phyloP scores from a whole-genome alignment of 805 yeast genomes.

The Barnettozyma pratensis region DNA sequence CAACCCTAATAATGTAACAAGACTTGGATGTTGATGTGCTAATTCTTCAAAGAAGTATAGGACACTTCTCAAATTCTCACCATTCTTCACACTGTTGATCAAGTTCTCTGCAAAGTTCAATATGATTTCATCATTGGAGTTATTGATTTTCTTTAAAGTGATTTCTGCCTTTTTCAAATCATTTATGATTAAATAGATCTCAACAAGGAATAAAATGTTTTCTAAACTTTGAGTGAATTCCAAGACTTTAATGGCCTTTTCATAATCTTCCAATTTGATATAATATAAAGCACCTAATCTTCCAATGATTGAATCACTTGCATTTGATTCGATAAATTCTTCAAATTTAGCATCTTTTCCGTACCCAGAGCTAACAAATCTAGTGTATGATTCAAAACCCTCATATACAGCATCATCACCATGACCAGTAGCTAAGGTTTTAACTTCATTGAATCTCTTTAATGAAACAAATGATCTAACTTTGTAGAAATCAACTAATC shows the following conservation, averaged over 20 bases:
- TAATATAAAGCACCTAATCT: slow-evolving; percentile 37
- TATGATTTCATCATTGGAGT: slow-evolving; percentile 68
- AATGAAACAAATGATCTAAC: slow-evolving; percentile 30
- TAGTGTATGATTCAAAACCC: slow-evolving; percentile 25
- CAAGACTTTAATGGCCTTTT: slow-evolving; percentile 37
- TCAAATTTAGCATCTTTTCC: slow-evolving; percentile 14
- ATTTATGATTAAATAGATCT: slow-evolving; percentile 35
- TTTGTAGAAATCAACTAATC: slow-evolving; percentile 28
- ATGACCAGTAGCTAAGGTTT: background rate
- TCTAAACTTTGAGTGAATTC: slow-evolving; percentile 37
- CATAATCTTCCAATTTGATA: slow-evolving; percentile 34
- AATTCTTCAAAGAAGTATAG: slow-evolving; percentile 79
- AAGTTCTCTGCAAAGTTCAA: slow-evolving; percentile 79
- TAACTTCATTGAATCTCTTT: slow-evolving; percentile 4
- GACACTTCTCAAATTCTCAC: slow-evolving; percentile 36
- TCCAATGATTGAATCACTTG: slow-evolving; percentile 21
- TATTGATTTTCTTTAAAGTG: slow-evolving; percentile 43
- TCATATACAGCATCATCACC: slow-evolving; percentile 5
- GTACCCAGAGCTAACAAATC: slow-evolving; percentile 22
- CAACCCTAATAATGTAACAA: slow-evolving; percentile 53
- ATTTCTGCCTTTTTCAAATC: slow-evolving; percentile 29
- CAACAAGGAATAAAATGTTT: slow-evolving; percentile 36
- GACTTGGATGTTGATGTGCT: slow-evolving; percentile 48
- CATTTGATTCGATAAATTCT: slow-evolving; percentile 14
- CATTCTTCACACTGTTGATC: slow-evolving; percentile 40